Conservation (phyloP, 805 yeast genomes). For the Candida ficus region DNA sequence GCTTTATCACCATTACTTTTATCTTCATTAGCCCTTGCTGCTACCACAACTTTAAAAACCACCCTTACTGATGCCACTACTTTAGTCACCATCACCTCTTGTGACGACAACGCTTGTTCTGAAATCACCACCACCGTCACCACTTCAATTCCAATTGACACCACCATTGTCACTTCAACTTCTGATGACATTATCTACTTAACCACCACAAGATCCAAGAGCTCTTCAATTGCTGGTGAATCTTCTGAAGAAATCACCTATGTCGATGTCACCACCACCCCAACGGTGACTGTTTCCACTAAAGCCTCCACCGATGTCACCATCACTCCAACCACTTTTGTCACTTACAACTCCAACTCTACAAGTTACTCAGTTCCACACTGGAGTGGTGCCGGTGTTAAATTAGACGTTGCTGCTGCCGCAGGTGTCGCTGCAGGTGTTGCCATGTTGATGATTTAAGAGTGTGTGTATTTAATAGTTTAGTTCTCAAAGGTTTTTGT, state of each 20-base stretch:
- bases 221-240: too few relatives aligned
- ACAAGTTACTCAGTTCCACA: conserved; percentile 14
- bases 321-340: conserved; percentile 33
- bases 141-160: conserved; percentile 13
- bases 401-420: conserved; percentile 17
- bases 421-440: conserved; percentile 25
- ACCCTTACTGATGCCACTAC: conserved; percentile 15
- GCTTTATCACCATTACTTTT: conserved; percentile 20
- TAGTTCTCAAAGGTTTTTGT: neutral
- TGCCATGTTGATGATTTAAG: too few relatives aligned
- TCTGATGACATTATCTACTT: conserved; percentile 17
- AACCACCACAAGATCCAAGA: conserved; percentile 13
- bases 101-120: conserved; percentile 19
- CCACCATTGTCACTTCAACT: conserved; percentile 19
- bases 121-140: conserved; percentile 8
- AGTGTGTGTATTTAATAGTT: conserved; percentile 22
- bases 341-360: conserved; percentile 25
- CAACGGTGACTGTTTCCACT: conserved; percentile 33
- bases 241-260: conserved; percentile 36
- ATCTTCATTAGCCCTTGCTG: conserved; percentile 21
- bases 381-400: conserved; percentile 21
- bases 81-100: conserved; percentile 25
- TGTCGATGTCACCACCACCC: conserved; percentile 33
- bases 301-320: conserved; percentile 38
- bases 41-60: conserved; percentile 18